A percentile compares a stretch with the other conserved stretches of the same genome.
Conservation (phyloP, 352 stramenopile genomes). For the Globisporangium recalcitrans region DNA sequence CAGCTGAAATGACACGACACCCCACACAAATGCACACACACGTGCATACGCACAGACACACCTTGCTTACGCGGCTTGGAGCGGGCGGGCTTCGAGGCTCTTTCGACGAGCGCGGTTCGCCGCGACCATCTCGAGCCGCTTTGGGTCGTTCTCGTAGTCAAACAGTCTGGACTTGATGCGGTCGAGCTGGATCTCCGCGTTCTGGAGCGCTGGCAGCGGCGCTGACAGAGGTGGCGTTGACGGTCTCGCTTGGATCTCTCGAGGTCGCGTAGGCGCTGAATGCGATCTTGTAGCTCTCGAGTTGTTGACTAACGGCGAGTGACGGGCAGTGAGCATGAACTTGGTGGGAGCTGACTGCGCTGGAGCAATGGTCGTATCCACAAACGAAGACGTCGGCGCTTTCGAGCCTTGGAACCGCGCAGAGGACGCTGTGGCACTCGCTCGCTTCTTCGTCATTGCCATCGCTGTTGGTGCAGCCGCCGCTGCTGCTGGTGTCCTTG, state of each 20-base stretch:
- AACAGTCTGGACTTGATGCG: slow-evolving; percentile 18
- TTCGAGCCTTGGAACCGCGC: not conserved
- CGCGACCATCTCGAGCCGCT: slow-evolving; percentile 18
- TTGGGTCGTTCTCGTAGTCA: slow-evolving; percentile 18
- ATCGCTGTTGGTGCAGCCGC: not conserved
- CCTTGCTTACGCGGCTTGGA: not conserved
- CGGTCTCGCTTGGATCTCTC: slow-evolving; percentile 3
- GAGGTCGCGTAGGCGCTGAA: not conserved
- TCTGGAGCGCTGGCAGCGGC: not conserved
- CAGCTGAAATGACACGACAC: not conserved
- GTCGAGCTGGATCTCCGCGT: slow-evolving; percentile 9
- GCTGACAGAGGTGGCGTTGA: slow-evolving; percentile 3
- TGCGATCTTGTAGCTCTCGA: not conserved
- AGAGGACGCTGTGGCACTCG: not conserved
- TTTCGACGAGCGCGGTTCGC: slow-evolving; percentile 18
- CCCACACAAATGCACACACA: not conserved
- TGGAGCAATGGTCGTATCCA: not conserved
- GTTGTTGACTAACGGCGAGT: slow-evolving; percentile 1
- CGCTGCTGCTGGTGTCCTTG: not conserved
- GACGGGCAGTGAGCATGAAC: not conserved
- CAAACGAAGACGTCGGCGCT: not conserved
- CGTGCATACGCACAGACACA: not conserved
- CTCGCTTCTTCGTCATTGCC: not conserved
- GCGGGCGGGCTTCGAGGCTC: slow-evolving; percentile 3
- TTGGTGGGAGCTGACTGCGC: not conserved